These are phyloP conservation scores for Immersiella caudata DNA, from an alignment of 495 filamentous ascomycete species.

Conservation along the genomic window DNA sequence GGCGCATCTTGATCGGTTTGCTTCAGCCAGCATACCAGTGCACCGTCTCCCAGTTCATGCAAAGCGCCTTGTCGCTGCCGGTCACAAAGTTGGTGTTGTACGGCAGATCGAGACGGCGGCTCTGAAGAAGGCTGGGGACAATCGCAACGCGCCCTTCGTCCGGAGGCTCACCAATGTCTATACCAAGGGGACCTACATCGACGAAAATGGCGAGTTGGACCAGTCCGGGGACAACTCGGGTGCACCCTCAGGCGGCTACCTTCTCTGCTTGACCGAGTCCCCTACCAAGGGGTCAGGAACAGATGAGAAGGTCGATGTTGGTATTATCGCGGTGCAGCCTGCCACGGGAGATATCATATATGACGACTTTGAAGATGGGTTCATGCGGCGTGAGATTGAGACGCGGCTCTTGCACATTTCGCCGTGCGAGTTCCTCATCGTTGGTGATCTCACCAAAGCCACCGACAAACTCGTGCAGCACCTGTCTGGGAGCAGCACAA, in stretches of 20 bases:
- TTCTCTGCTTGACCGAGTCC: conserved; percentile 90
- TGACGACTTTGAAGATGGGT: conserved; percentile 95
- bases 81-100: conserved; percentile 95
- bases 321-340: conserved; percentile 92
- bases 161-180: conserved; percentile 95
- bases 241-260: conserved; percentile 79
- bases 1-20: conserved; percentile 89
- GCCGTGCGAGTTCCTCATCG: conserved; percentile 94
- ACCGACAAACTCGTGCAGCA: conserved; percentile 93
- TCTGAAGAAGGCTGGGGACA: conserved; percentile 93
- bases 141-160: conserved; percentile 88
- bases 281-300: conserved; percentile 83
- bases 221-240: conserved; percentile 53
- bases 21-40: conserved; percentile 92
- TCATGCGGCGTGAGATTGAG: conserved; percentile 97
- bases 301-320: conserved; percentile 91
- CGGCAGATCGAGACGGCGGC: conserved; percentile 98
- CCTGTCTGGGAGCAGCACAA: conserved; percentile 80
- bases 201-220: conserved; percentile 84
- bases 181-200: conserved; percentile 97
- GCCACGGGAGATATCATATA: conserved; percentile 96
- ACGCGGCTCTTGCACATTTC: conserved; percentile 92
- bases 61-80: conserved; percentile 87
- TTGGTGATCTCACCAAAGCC: conserved; percentile 87
- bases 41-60: conserved; percentile 93